Evolutionary conservation across 805 yeast genomes (phyloP), one percentile per base, ranked within the genome.

Genomic region (Kluyveromyces aestuarii): DNA sequence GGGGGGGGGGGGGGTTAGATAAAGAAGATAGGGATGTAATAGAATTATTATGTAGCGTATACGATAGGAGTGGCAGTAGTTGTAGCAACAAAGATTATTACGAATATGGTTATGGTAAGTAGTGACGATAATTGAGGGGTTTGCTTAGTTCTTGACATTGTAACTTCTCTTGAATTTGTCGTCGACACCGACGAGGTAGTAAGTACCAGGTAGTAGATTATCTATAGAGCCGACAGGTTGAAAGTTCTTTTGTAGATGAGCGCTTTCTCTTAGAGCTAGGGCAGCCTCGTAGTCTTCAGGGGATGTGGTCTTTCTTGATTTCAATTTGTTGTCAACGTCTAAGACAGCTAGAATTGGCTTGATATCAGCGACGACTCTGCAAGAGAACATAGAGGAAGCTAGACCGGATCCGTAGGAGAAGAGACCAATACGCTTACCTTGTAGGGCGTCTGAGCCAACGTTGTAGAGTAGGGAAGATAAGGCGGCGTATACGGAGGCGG

Each of bases 351-450:
- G 77, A 55, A 90, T 84, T 52, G 75, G 58, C 27, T 84, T 71
- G 52, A 90, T 74, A 69, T 93, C 98, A 50, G 95, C 96, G 54
- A 75, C 78, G 53, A 93, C 87, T 53, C 72, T 78, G 55, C 82
- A 80, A 41, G 96, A 84, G 72, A 80, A 86, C 70, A 93, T 73
- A 38, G 96, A 80, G 16, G 98, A 77, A 41, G 99, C 99, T 54
- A 93, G 79, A 63, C 99, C 99, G 14, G 98, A 91, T 58, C 99
- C 99, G 70, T 93, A 93, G 18, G 99, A 93, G 75, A 90, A 93
- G 60, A 90, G 67, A 59, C 96, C 95, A 62, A 93, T 76, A 69
- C 96, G 81, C 75, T 89, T 87, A 60, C 78, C 79, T 68, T 83
- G 88, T 59, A 91, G 76, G 48, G 77, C 71, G 42, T 82, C 93